These are phyloP conservation scores for Ascocoryne sarcoides DNA, from an alignment of 2,329 filamentous ascomycete genomes.

Conservation along the genomic window DNA sequence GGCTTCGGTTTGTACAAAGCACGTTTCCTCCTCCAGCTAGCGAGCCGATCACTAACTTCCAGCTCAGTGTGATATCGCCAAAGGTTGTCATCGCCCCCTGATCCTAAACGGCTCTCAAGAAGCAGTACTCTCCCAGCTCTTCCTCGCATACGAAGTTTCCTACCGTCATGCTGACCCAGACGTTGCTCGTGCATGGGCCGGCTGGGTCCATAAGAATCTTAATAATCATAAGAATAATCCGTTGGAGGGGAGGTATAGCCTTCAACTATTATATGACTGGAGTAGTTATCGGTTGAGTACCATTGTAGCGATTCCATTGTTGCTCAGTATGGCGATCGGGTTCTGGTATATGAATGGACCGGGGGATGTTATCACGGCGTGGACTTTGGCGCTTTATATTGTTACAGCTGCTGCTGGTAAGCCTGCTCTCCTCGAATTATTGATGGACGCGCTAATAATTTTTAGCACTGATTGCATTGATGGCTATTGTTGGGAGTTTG, in stretches of 20 bases:
- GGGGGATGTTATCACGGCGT: constrained; percentile 19
- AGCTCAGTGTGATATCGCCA: constrained; percentile 14
- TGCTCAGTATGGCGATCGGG: constrained; percentile 14
- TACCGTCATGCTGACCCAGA: constrained; percentile 13
- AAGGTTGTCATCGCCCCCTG: constrained; percentile 15
- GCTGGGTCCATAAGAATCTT: constrained; percentile 17
- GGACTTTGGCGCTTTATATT: constrained; percentile 20
- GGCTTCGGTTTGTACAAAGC: constrained; percentile 19
- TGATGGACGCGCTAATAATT: constrained; percentile 1
- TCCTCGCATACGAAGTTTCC: constrained; percentile 15
- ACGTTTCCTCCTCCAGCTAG: background rate
- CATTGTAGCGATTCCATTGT: constrained; percentile 12
- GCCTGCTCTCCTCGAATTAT: background rate
- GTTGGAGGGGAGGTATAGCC: constrained; percentile 13
- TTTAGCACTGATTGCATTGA: constrained; percentile 18
- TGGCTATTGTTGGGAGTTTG: constrained; percentile 21
- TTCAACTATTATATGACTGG: constrained; percentile 16
- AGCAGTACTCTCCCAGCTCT: constrained; percentile 13
- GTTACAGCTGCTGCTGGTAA: constrained; percentile 20
- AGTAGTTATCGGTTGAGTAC: constrained; percentile 16
- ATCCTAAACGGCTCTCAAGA: constrained; percentile 13
- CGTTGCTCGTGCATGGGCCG: constrained; percentile 15
- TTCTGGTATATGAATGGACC: constrained; percentile 16
- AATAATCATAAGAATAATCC: constrained; percentile 17
- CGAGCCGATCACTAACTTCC: background rate